Percentiles rank a stretch among this genome's conserved stretches.
These are phyloP conservation scores for Tylopilus plumbeoviolaceoides DNA, from an alignment of 768 basidiomycete genomes.

Conservation along the genomic window DNA sequence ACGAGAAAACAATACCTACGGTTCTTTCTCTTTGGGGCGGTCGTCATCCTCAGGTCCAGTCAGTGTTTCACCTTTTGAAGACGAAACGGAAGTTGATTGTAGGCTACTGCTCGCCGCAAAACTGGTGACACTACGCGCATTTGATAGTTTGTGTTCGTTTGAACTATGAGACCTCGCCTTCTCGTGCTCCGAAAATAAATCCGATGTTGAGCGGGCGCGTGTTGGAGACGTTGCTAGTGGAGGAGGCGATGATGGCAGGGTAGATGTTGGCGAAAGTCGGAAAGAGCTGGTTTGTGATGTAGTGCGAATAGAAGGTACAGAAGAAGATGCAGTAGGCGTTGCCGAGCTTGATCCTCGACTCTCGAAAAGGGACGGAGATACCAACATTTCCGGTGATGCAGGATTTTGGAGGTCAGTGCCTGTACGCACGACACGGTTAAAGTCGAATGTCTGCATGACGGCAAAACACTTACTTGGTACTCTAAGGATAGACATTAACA, in stretches of 20 bases:
- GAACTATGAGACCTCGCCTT: constrained; percentile 27
- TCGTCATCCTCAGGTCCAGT: constrained; percentile 22
- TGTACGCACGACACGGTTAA: constrained; percentile 20
- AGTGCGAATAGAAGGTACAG: constrained; percentile 32
- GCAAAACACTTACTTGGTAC: constrained; percentile 33
- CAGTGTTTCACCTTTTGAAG: constrained; percentile 11
- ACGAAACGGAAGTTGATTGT: constrained; percentile 15
- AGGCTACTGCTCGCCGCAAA: constrained; percentile 19
- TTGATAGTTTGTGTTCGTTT: constrained; percentile 29
- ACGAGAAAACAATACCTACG: constrained; percentile 37
- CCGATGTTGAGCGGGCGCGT: constrained; percentile 53
- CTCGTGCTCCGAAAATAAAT: constrained; percentile 44
- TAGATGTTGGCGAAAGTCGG: constrained; percentile 31
- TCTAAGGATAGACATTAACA: constrained; percentile 63
- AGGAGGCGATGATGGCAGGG: constrained; percentile 35
- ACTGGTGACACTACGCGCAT: constrained; percentile 27
- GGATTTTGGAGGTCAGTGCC: constrained; percentile 59
- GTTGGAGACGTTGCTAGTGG: constrained; percentile 45
- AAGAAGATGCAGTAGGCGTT: constrained; percentile 49
- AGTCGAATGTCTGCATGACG: background rate
- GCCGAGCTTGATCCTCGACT: constrained; percentile 42
- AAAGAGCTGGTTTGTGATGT: constrained; percentile 29
- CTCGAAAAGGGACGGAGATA: constrained; percentile 53
- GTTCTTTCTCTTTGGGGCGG: constrained; percentile 42
- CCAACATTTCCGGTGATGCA: constrained; percentile 61